These are phyloP conservation scores for Aspergillus olivimuriae DNA, from an alignment of 495 filamentous ascomycete species.

Conservation along the genomic window DNA sequence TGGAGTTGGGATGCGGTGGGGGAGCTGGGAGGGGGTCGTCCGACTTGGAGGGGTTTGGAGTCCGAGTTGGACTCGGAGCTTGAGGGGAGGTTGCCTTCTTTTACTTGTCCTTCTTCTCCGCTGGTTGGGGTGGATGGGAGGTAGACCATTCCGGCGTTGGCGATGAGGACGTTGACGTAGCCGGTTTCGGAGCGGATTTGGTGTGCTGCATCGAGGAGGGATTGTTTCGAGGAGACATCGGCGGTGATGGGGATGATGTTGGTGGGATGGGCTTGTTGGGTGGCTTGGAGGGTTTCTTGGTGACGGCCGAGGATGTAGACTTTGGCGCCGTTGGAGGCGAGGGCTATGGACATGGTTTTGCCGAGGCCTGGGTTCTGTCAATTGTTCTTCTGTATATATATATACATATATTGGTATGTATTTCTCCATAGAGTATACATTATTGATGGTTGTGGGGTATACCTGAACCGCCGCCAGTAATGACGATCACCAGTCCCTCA, in stretches of 20 bases:
- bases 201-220: conserved; percentile 23
- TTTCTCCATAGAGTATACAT: background rate
- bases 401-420: background rate
- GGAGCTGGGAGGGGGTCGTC: too few relatives aligned
- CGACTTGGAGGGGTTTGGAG: too few relatives aligned
- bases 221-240: conserved; percentile 38
- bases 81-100: too few relatives aligned
- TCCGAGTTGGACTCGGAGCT: too few relatives aligned
- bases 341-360: conserved; percentile 55
- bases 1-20: conserved; percentile 8
- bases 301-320: conserved; percentile 66
- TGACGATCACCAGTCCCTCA: conserved; percentile 52
- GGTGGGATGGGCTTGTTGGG: conserved; percentile 18
- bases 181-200: conserved; percentile 31
- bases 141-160: conserved; percentile 51
- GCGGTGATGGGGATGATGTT: conserved; percentile 31
- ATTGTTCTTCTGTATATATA: background rate
- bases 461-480: conserved; percentile 58
- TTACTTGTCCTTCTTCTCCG: too few relatives aligned
- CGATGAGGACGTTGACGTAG: conserved; percentile 56
- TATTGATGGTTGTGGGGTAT: background rate
- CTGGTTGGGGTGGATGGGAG: conserved; percentile 2
- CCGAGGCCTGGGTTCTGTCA: conserved; percentile 48
- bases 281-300: conserved; percentile 42
- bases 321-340: conserved; percentile 59